A percentile compares a stretch with the other conserved stretches of the same genome.
Conservation (phyloP, 805 yeast genomes). For the Grigorovia transvaalensis region DNA sequence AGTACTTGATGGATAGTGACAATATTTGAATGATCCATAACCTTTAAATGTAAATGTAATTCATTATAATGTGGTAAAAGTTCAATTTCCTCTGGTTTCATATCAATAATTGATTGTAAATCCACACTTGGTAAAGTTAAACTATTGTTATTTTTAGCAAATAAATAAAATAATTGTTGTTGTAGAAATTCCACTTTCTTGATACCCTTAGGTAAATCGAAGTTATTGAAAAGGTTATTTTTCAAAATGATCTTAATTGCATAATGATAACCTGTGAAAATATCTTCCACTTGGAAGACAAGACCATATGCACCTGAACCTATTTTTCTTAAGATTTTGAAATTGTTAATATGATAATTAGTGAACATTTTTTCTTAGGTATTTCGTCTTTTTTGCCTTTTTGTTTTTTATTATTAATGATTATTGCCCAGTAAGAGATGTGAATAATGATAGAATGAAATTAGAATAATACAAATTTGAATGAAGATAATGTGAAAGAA, state of each 20-base stretch:
- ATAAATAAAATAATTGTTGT: slow-evolving; percentile 19
- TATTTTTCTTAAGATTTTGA: slow-evolving; percentile 21
- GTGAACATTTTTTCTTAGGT: background rate
- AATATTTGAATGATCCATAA: slow-evolving; percentile 71
- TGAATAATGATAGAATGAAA: background rate
- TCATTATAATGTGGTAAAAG: slow-evolving; percentile 42
- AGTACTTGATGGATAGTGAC: slow-evolving; percentile 66
- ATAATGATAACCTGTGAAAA: slow-evolving; percentile 36
- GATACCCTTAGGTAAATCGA: slow-evolving; percentile 9
- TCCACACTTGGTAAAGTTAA: slow-evolving; percentile 19
- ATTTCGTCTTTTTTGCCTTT: background rate
- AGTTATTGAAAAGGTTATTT: slow-evolving; percentile 5
- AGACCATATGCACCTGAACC: slow-evolving; percentile 86
- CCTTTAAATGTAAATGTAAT: slow-evolving; percentile 60
- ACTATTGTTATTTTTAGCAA: slow-evolving; percentile 15
- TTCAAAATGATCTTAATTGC: slow-evolving; percentile 69
- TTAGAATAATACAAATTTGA: background rate
- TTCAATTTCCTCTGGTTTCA: slow-evolving; percentile 29
- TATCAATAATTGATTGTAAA: slow-evolving; percentile 17
- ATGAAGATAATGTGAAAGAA: background rate
- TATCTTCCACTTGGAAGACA: slow-evolving; percentile 59
- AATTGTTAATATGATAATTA: slow-evolving; percentile 31
- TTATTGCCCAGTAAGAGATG: background rate
- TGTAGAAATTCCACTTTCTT: slow-evolving; percentile 17
- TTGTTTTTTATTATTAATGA: background rate